Conservation (phyloP, 192 early-diverging fungal genomes). For the Backusella australiensis region DNA sequence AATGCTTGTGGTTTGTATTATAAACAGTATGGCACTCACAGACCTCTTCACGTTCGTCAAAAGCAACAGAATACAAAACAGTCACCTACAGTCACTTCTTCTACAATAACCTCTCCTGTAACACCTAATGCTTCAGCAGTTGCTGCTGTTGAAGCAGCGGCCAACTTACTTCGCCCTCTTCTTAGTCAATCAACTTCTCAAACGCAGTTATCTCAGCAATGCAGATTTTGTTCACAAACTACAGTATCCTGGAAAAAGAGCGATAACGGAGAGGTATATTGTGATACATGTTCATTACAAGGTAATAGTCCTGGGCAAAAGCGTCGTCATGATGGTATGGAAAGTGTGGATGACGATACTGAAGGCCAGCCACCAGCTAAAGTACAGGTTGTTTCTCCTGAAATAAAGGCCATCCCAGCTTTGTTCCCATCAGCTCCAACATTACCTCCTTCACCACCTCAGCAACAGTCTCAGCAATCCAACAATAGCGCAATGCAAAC, state of each 20-base stretch:
- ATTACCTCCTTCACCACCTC: conserved; percentile 1
- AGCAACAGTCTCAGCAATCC: neutral
- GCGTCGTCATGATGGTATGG: conserved; percentile 26
- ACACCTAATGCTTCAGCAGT: neutral
- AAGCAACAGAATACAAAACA: conserved; percentile 19
- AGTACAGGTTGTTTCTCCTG: neutral
- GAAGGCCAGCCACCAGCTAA: neutral
- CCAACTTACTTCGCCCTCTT: conserved; percentile 10
- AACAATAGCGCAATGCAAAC: conserved; percentile 3
- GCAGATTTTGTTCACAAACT: conserved; percentile 70
- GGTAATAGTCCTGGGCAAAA: conserved; percentile 35
- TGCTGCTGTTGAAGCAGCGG: conserved; percentile 6
- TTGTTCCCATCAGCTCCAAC: conserved; percentile 2
- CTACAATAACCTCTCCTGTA: conserved; percentile 13
- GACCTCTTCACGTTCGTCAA: conserved; percentile 57
- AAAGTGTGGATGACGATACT: neutral
- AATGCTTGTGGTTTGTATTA: conserved; percentile 96
- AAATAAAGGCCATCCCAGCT: neutral
- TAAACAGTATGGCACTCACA: conserved; percentile 84
- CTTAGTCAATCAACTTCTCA: neutral
- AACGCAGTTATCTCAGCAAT: conserved; percentile 26
- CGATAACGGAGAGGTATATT: conserved; percentile 67
- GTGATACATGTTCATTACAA: conserved; percentile 67
- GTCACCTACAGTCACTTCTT: conserved; percentile 1
- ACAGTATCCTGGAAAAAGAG: conserved; percentile 75